Evolutionary conservation across 768 basidiomycete species (phyloP).

Genomic region (Filobasidium floriforme): DNA sequence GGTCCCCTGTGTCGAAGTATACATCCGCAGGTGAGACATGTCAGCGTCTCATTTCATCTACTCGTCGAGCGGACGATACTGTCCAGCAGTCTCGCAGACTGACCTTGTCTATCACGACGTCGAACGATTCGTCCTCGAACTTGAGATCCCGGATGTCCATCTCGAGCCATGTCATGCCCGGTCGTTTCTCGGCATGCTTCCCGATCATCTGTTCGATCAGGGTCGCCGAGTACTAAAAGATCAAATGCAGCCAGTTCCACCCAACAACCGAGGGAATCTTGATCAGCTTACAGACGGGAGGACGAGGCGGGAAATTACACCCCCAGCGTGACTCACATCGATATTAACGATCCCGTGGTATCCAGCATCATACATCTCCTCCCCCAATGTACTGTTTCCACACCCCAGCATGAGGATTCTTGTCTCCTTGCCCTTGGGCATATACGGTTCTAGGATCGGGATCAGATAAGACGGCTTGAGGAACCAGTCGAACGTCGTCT

Average conservation of each 20-base stretch:
- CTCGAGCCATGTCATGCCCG: conserved; percentile 43
- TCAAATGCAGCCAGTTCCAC: too few species aligned
- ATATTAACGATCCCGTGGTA: conserved; percentile 45
- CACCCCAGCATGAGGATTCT: conserved; percentile 43
- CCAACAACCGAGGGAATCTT: too few species aligned
- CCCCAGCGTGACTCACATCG: conserved; percentile 33
- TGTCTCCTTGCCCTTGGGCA: conserved; percentile 28
- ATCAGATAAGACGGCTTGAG: conserved; percentile 38
- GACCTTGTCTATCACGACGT: conserved; percentile 44
- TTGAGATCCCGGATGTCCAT: conserved; percentile 45
- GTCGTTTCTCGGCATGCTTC: conserved; percentile 31
- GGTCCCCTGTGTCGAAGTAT: conserved; percentile 37
- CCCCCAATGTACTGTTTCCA: conserved; percentile 40
- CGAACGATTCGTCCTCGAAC: conserved; percentile 40
- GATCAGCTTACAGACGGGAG: too few species aligned
- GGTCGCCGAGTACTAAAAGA: conserved; percentile 36
- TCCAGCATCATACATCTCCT: conserved; percentile 45
- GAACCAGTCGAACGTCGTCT: conserved; percentile 45
- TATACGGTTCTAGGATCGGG: conserved; percentile 30
- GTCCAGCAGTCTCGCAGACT: too few species aligned
- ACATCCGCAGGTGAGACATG: too few species aligned
- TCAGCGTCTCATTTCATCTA: neutral
- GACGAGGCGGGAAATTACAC: too few species aligned
- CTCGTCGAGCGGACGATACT: too few species aligned
- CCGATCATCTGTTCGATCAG: conserved; percentile 44